phyloP scores from a whole-genome alignment of 2,329 filamentous ascomycete genomes.

The Harringtonia aguacate region DNA sequence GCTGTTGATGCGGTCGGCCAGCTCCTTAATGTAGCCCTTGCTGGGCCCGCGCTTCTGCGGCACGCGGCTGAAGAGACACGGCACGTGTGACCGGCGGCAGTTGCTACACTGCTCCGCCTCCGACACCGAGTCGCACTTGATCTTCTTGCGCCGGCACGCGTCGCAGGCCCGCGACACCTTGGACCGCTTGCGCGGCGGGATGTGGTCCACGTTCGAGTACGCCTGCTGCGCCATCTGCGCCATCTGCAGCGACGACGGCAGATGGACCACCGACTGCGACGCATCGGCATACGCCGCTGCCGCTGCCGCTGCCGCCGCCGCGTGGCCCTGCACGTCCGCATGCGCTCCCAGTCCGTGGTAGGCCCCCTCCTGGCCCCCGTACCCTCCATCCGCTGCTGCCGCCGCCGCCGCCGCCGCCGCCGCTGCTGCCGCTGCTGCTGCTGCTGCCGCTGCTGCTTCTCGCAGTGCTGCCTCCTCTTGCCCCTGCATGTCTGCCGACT shows the following conservation, averaged over 20 bases:
- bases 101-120: slow-evolving; percentile 71
- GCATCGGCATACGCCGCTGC: slow-evolving; percentile 9
- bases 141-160: slow-evolving; percentile 81
- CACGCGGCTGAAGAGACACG: slow-evolving; percentile 75
- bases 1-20: slow-evolving; percentile 72
- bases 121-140: slow-evolving; percentile 74
- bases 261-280: slow-evolving; percentile 7
- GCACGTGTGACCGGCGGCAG: slow-evolving; percentile 64
- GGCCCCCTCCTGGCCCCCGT: slow-evolving; percentile 9
- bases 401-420: not conserved
- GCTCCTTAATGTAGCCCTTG: slow-evolving; percentile 86
- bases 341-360: slow-evolving; percentile 11
- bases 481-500: not conserved
- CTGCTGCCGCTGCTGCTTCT: no score
- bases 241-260: slow-evolving; percentile 22
- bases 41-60: slow-evolving; percentile 83
- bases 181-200: slow-evolving; percentile 63
- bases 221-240: slow-evolving; percentile 32
- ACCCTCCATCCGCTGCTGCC: not conserved
- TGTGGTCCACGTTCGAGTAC: slow-evolving; percentile 37
- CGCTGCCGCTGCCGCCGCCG: slow-evolving; percentile 14
- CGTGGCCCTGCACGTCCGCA: slow-evolving; percentile 13
- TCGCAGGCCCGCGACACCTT: slow-evolving; percentile 87
- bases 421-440: no score
- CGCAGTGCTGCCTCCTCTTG: not conserved